Evolutionary conservation across 257 asterid genomes (phyloP).

Genomic region (Solanum ossicruentum): DNA sequence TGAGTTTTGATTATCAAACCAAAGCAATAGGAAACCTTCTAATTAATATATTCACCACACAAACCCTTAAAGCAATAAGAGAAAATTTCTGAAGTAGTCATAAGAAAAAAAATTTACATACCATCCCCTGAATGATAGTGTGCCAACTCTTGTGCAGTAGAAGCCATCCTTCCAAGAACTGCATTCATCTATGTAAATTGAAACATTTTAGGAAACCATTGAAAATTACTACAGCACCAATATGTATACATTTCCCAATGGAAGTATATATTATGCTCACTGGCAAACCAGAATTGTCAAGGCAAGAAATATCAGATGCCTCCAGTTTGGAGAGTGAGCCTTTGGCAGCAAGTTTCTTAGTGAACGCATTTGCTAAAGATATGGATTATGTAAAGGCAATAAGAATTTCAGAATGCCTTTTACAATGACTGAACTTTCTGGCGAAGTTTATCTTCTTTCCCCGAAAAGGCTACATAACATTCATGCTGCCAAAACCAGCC

Average conservation of each 20-base stretch:
- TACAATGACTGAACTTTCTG: background rate
- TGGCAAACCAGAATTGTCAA: background rate
- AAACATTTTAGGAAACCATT: conserved; percentile 1
- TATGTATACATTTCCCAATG: background rate
- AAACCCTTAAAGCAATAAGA: background rate
- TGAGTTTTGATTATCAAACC: background rate
- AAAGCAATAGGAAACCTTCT: background rate
- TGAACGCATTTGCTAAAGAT: background rate
- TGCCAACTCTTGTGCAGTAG: conserved; percentile 86
- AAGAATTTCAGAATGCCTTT: background rate
- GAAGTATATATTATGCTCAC: background rate
- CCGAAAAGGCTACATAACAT: background rate
- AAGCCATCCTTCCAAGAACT: conserved; percentile 82
- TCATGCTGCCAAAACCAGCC: background rate
- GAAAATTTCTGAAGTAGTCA: background rate
- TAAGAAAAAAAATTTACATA: conserved; percentile 14
- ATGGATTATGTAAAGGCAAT: background rate
- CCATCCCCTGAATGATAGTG: conserved; percentile 98
- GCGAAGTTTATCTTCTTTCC: background rate
- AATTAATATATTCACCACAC: background rate
- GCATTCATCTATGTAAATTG: conserved; percentile 60
- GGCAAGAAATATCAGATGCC: background rate
- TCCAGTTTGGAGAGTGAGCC: background rate
- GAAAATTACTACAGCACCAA: background rate
- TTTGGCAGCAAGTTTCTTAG: background rate